These are phyloP conservation scores for Clarireedia homoeocarpa DNA, from an alignment of 2,329 filamentous ascomycete species.

Conservation along the genomic window DNA sequence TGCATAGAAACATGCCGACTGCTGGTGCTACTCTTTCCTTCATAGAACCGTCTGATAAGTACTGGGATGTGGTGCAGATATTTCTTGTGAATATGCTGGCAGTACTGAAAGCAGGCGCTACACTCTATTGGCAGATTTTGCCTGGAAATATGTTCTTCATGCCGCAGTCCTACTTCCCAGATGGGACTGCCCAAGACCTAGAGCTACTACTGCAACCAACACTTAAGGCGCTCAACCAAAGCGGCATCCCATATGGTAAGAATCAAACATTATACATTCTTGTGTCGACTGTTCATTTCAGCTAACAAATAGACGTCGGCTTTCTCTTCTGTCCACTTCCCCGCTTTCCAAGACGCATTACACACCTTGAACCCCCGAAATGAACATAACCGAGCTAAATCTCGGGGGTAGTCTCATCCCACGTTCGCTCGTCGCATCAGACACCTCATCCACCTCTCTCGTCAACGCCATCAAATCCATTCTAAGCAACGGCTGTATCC, in stretches of 20 bases:
- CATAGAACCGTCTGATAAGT: background rate
- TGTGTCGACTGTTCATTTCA: background rate
- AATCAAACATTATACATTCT: background rate
- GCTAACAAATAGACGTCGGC: background rate
- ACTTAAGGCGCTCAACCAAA: background rate
- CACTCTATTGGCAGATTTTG: constrained; percentile 2
- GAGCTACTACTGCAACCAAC: background rate
- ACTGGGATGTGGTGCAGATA: constrained; percentile 1
- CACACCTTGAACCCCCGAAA: background rate
- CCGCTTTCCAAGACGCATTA: constrained; percentile 5
- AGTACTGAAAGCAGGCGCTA: constrained; percentile 1
- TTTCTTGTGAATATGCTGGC: constrained; percentile 5
- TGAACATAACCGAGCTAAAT: constrained; percentile 4
- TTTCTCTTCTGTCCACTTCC: background rate
- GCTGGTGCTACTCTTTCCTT: constrained; percentile 2
- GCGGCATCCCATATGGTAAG: constrained; percentile 5
- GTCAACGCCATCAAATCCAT: constrained; percentile 3
- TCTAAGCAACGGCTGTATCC: background rate
- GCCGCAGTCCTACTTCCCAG: constrained; percentile 7
- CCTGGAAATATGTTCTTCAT: constrained; percentile 10
- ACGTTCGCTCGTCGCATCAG: constrained; percentile 1
- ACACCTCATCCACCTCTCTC: background rate
- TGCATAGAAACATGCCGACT: constrained; percentile 35
- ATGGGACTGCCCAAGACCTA: constrained; percentile 6
- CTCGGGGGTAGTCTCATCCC: constrained; percentile 8